Base-by-base conservation (phyloP, 2,329 filamentous ascomycete genomes). In the Apiospora phragmitis region DNA sequence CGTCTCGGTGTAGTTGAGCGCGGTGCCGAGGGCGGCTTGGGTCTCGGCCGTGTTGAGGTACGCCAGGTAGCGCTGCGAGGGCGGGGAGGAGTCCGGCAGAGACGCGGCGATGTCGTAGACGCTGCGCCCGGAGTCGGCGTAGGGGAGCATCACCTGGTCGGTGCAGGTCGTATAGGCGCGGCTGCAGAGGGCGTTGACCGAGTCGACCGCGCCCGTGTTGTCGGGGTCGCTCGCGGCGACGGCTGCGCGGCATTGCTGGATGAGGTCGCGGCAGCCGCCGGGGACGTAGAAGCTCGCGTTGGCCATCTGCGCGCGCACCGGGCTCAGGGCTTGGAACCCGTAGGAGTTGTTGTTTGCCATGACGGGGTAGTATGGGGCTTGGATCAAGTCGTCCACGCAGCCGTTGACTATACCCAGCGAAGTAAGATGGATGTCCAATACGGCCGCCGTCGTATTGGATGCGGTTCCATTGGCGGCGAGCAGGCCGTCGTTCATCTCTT, bases 381-480 rank as follows among this genome's bases (percentile, higher is more conserved):
- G 90, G 1, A 90, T 84, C 41, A 90, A 78, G 74, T 87, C 85
- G 76, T 94, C 93, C 43, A 94, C 83, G 73, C 91, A 89, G 18
- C 91, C 92, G 77, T 94, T 93, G 70, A 93, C 83, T 70, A 94
- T 92, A 26, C 92, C 91, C 0, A 94, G 80, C 0, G 91, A 88
- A 18, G 82, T 83, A 11, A 94, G 83, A 69, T 87, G 86, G 67
- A 93, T 88, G 41, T 89, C 85, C 14, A 91, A 80, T 24, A 21
- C 51, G 1, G 49, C 29, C 1, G 72, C 66, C 1, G 73, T 73
- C 11, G 16, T 68, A 24, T 77, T 79, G 11, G 85, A 78, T 1
- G 88, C 71, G 1, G 84, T 79, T 3, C 89, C 87, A 69, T 84
- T 86, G n/a, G 79, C 76, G n/a, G 79, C 76, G 18, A 87, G 55